phyloP scores from a whole-genome alignment of 352 stramenopile genomes.

The Phytopythium helicoides region DNA sequence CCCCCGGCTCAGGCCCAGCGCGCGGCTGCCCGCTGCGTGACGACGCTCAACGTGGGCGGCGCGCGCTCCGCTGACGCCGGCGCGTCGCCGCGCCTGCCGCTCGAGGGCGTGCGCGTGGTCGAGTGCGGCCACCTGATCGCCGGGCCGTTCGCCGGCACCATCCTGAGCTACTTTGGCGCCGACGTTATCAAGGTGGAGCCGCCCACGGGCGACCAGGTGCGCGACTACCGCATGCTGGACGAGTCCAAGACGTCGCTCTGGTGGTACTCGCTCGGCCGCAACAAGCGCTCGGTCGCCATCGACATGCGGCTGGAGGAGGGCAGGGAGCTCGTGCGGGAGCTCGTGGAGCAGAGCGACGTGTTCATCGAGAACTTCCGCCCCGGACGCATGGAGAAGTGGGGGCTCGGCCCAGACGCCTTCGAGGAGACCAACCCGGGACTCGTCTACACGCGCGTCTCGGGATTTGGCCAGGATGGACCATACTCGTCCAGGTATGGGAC shows the following conservation, averaged over 20 bases:
- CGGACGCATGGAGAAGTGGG: constrained; percentile 87
- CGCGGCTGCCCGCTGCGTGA: constrained; percentile 17
- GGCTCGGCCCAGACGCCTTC: constrained; percentile 72
- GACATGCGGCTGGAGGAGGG: constrained; percentile 77
- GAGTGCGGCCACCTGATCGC: constrained; percentile 83
- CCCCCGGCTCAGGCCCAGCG: not conserved
- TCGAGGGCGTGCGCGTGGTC: constrained; percentile 71
- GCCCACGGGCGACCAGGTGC: constrained; percentile 79
- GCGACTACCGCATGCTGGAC: constrained; percentile 77
- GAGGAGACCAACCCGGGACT: constrained; percentile 73
- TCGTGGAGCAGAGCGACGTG: constrained; percentile 76
- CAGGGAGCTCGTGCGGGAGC: constrained; percentile 60
- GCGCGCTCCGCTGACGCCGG: not conserved
- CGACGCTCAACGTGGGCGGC: constrained; percentile 19
- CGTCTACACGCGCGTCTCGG: constrained; percentile 83
- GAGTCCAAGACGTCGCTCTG: constrained; percentile 75
- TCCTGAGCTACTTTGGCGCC: constrained; percentile 88
- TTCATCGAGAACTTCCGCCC: constrained; percentile 90
- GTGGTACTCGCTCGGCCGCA: constrained; percentile 88
- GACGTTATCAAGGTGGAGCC: constrained; percentile 91
- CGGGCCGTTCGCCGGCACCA: constrained; percentile 76
- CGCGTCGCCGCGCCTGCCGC: constrained; percentile 30
- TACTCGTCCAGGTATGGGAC: constrained; percentile 51
- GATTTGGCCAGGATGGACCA: constrained; percentile 80
- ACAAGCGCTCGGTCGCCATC: constrained; percentile 84